Evolutionary conservation across 2,329 filamentous ascomycete species (phyloP).

Genomic region (Alternaria sp.): DNA sequence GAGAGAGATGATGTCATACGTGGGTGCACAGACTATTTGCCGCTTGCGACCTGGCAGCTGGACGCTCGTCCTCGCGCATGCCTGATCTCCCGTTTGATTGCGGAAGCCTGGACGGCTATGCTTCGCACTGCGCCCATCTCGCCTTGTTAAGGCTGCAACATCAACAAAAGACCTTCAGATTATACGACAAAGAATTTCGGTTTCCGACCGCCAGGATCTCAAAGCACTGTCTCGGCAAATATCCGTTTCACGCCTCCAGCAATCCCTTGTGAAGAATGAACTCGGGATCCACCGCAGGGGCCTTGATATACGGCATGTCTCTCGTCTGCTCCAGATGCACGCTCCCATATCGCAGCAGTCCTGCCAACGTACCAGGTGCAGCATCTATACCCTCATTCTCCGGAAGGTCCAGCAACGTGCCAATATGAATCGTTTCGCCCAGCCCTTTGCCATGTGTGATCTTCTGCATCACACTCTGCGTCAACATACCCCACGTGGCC

Average conservation of each 20-base stretch:
- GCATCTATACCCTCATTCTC: conserved; percentile 44
- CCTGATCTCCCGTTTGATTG: not conserved
- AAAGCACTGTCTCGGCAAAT: not conserved
- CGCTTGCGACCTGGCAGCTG: not conserved
- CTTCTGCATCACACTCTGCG: conserved; percentile 44
- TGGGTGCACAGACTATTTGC: not conserved
- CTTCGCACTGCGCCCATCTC: not conserved
- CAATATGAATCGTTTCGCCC: conserved; percentile 30
- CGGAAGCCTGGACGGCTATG: not conserved
- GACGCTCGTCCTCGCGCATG: not conserved
- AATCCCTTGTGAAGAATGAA: conserved; percentile 30
- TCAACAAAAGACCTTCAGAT: not conserved
- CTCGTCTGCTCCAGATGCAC: conserved; percentile 46
- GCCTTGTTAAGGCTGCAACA: not conserved
- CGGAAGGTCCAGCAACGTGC: conserved; percentile 37
- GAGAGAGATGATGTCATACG: not conserved
- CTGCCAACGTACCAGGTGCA: conserved; percentile 45
- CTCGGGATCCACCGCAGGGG: conserved; percentile 11
- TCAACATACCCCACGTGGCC: conserved; percentile 37
- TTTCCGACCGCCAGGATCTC: not conserved
- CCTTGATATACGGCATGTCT: conserved; percentile 30
- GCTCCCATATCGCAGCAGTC: conserved; percentile 46
- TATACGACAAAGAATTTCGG: not conserved
- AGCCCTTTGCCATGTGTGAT: conserved; percentile 45
- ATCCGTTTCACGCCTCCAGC: conserved; percentile 11